phyloP scores from a whole-genome alignment of 331 rosid genomes.

The Stylosanthes scabra region DNA sequence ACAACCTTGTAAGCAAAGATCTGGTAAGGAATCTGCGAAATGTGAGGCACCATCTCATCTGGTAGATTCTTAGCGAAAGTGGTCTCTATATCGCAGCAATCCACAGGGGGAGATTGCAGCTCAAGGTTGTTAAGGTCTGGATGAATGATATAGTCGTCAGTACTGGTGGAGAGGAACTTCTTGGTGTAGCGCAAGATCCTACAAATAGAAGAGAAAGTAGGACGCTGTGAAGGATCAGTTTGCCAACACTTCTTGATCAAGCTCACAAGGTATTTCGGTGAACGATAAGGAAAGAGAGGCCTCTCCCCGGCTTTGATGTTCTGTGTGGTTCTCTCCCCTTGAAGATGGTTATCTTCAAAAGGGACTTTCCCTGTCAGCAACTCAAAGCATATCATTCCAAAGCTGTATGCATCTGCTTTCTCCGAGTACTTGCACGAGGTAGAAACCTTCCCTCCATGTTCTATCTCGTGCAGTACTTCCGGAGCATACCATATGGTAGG shows the following conservation, averaged over 20 bases:
- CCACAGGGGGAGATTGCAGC: constrained; percentile 60
- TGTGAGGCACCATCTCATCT: constrained; percentile 31
- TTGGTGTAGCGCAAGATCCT: constrained; percentile 79
- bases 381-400: constrained; percentile 90
- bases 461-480: constrained; percentile 77
- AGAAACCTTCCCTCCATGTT: constrained; percentile 31
- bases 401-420: constrained; percentile 91
- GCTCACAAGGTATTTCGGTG: constrained; percentile 83
- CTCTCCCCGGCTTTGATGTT: constrained; percentile 88
- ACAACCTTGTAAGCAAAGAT: constrained; percentile 76
- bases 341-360: constrained; percentile 77
- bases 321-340: constrained; percentile 69
- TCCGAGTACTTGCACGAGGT: constrained; percentile 56
- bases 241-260: constrained; percentile 92
- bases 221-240: constrained; percentile 74
- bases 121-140: constrained; percentile 63
- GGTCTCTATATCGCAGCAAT: constrained; percentile 75
- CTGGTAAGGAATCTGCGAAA: constrained; percentile 75
- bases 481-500: constrained; percentile 85
- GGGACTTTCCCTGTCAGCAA: constrained; percentile 91
- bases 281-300: constrained; percentile 81
- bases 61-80: constrained; percentile 54
- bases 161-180: constrained; percentile 68
- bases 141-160: constrained; percentile 49
- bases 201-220: constrained; percentile 82